phyloP scores from a whole-genome alignment of 2,329 filamentous ascomycete species.

The Penicillium sp. region DNA sequence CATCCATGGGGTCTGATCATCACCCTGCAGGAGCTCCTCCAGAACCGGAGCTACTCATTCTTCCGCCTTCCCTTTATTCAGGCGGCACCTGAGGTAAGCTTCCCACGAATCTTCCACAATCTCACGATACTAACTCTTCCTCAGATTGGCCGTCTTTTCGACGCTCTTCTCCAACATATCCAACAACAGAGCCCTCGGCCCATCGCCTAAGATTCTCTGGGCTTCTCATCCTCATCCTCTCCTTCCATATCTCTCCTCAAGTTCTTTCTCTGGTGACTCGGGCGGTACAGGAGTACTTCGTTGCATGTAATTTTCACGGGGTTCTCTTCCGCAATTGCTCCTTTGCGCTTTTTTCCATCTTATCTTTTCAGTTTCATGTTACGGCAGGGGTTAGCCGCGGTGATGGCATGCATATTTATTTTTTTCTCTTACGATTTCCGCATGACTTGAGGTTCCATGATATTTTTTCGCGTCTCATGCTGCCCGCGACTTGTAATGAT shows the following conservation, averaged over 20 bases:
- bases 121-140: constrained; percentile 5
- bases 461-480: constrained; percentile 24
- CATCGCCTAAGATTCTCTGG: constrained; percentile 27
- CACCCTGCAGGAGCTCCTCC: constrained; percentile 82
- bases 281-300: constrained; percentile 11
- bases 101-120: not conserved
- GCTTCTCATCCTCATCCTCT: constrained; percentile 10
- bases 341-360: constrained; percentile 19
- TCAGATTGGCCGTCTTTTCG: constrained; percentile 46
- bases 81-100: constrained; percentile 73
- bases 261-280: constrained; percentile 11
- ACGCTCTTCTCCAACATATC: constrained; percentile 46
- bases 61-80: constrained; percentile 93
- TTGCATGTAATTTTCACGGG: constrained; percentile 21
- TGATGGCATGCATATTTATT: constrained; percentile 28
- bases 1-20: constrained; percentile 95
- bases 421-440: constrained; percentile 23
- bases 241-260: constrained; percentile 7
- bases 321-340: constrained; percentile 19
- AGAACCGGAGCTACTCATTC: constrained; percentile 87
- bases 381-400: constrained; percentile 23
- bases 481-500: constrained; percentile 37
- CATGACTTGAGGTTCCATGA: constrained; percentile 28
- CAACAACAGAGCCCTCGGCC: constrained; percentile 49
- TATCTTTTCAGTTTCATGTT: constrained; percentile 22